Evolutionary conservation across 345 rosid species (phyloP).

Genomic region (Dovyalis caffra): DNA sequence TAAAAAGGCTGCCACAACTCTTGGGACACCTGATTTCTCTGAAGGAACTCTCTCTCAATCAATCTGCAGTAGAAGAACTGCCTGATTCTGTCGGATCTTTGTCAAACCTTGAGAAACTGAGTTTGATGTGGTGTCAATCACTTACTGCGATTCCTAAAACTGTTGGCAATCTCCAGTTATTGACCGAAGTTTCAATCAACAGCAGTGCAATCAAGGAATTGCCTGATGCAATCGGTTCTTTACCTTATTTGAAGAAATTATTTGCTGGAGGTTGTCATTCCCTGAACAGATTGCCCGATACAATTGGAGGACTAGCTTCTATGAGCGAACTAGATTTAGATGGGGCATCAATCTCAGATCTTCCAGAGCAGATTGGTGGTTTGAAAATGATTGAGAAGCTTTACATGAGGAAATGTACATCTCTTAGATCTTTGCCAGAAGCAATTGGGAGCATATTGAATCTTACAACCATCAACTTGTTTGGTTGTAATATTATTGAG

Average conservation of each 20-base stretch:
- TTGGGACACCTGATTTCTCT: too few species aligned
- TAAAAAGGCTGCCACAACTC: too few species aligned
- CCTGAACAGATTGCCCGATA: constrained; percentile 39
- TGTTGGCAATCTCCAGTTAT: constrained; percentile 34
- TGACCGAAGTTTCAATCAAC: constrained; percentile 24
- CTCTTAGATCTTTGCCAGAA: constrained; percentile 34
- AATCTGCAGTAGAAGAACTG: too few species aligned
- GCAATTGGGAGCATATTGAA: constrained; percentile 38
- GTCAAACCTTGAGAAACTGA: too few species aligned
- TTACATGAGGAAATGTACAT: constrained; percentile 20
- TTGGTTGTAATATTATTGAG: constrained; percentile 12
- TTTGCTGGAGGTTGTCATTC: constrained; percentile 21
- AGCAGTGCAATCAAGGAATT: constrained; percentile 29
- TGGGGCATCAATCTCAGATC: constrained; percentile 22
- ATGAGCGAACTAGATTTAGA: constrained; percentile 23
- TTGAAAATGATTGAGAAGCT: constrained; percentile 43
- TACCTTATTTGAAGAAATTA: constrained; percentile 32
- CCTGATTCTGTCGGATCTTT: too few species aligned
- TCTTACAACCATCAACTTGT: constrained; percentile 32
- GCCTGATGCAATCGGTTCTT: constrained; percentile 41
- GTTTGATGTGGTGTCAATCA: constrained; percentile 22
- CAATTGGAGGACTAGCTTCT: constrained; percentile 39
- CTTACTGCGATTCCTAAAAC: constrained; percentile 36
- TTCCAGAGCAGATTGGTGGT: too few species aligned
- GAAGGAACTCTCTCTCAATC: too few species aligned